Conservation (phyloP, 164 flowering plant species). For the Aristolochia contorta region DNA sequence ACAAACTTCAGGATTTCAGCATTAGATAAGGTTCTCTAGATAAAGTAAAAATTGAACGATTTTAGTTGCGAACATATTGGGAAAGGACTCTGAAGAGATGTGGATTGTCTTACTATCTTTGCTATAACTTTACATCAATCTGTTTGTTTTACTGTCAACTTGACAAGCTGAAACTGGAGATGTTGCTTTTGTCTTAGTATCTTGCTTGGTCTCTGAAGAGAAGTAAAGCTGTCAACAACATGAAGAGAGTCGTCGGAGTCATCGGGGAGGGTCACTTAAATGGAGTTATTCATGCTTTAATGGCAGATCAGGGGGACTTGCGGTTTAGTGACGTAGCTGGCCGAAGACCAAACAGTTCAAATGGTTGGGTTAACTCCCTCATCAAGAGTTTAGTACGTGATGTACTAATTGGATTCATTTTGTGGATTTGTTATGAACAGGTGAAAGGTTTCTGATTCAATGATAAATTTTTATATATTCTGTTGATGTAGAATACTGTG, state of each 20-base stretch:
- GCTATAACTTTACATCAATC: too few relatives aligned
- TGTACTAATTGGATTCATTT: constrained; percentile 45
- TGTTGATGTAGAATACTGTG: too few relatives aligned
- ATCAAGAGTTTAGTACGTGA: constrained; percentile 59
- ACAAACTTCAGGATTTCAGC: too few relatives aligned
- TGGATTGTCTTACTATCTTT: too few relatives aligned
- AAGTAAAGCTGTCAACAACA: constrained; percentile 80
- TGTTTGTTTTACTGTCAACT: neutral
- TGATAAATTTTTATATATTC: too few relatives aligned
- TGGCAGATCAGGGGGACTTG: constrained; percentile 71
- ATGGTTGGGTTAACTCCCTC: constrained; percentile 31
- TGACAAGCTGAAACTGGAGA: neutral
- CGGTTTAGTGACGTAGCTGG: constrained; percentile 76
- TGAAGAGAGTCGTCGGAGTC: constrained; percentile 78
- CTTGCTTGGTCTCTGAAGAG: constrained; percentile 90
- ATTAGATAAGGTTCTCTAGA: too few relatives aligned
- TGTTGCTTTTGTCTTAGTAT: constrained; percentile 37
- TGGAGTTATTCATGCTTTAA: constrained; percentile 76
- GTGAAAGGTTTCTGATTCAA: constrained; percentile 11
- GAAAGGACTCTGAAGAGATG: too few relatives aligned
- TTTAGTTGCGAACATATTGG: too few relatives aligned
- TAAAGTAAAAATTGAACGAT: too few relatives aligned
- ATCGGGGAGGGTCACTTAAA: constrained; percentile 94
- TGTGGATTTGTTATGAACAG: constrained; percentile 65
- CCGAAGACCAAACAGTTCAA: constrained; percentile 16